phyloP scores from a whole-genome alignment of 805 yeast genomes.

The Lachancea nothofagi region DNA sequence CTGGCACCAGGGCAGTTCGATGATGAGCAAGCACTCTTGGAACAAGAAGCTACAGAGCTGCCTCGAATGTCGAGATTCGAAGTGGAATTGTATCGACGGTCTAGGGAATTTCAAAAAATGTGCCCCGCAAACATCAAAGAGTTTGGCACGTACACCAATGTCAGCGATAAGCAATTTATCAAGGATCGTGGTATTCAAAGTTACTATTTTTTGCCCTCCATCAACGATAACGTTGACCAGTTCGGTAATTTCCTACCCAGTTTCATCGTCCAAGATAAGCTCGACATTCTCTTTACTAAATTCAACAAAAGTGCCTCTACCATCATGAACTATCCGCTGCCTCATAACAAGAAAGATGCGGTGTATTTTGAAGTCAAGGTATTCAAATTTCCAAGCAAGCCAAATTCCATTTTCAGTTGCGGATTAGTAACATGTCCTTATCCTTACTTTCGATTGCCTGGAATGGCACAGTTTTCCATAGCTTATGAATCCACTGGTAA shows the following conservation, averaged over 20 bases:
- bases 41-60: constrained; percentile 23
- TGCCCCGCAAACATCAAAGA: constrained; percentile 30
- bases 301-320: constrained; percentile 31
- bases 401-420: constrained; percentile 51
- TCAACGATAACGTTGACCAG: constrained; percentile 32
- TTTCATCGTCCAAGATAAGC: constrained; percentile 31
- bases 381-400: constrained; percentile 31
- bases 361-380: constrained; percentile 64
- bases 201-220: constrained; percentile 31
- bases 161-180: constrained; percentile 25
- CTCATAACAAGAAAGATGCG: constrained; percentile 49
- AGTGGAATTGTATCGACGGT: constrained; percentile 28
- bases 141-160: constrained; percentile 29
- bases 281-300: constrained; percentile 30
- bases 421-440: constrained; percentile 71
- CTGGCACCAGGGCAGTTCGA: constrained; percentile 28
- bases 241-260: constrained; percentile 33
- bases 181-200: constrained; percentile 35
- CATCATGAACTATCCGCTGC: constrained; percentile 35
- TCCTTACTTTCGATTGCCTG: constrained; percentile 72
- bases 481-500: constrained; percentile 73
- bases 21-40: constrained; percentile 22
- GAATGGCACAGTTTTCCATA: constrained; percentile 61
- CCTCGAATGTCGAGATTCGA: constrained; percentile 31
- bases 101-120: constrained; percentile 28